Evolutionary conservation across 164 flowering plant species (phyloP).

Genomic region (Dillenia suffruticosa): DNA sequence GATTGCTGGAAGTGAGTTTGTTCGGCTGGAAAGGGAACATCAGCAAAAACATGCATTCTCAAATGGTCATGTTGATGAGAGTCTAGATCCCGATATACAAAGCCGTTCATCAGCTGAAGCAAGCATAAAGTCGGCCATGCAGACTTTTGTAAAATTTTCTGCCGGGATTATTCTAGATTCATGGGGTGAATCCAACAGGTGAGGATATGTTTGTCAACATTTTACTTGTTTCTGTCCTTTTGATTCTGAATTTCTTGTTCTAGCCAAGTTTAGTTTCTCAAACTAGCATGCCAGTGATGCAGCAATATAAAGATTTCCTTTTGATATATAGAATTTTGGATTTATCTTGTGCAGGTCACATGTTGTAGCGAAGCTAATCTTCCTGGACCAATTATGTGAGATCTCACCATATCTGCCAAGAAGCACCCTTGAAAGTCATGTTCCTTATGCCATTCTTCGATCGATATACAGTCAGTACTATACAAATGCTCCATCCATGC

Average conservation of each 20-base stretch:
- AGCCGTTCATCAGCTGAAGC: conserved; percentile 54
- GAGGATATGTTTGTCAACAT: neutral
- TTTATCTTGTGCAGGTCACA: conserved; percentile 52
- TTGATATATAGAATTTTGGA: neutral
- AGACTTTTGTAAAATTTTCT: conserved; percentile 67
- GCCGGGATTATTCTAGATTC: conserved; percentile 74
- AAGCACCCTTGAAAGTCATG: conserved; percentile 71
- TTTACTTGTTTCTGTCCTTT: too few relatives aligned
- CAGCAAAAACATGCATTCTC: conserved; percentile 46
- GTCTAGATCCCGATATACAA: conserved; percentile 48
- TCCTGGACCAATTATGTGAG: conserved; percentile 90
- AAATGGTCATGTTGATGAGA: conserved; percentile 52
- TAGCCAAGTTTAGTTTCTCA: too few relatives aligned
- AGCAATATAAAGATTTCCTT: neutral
- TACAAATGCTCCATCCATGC: conserved; percentile 52
- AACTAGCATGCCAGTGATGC: too few relatives aligned
- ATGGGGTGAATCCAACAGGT: conserved; percentile 86
- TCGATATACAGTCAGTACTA: conserved; percentile 92
- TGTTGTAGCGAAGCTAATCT: conserved; percentile 81
- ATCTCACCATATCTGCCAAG: conserved; percentile 81
- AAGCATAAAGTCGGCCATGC: conserved; percentile 74
- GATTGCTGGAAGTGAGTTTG: conserved; percentile 83
- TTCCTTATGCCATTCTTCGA: conserved; percentile 84
- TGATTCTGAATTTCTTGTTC: too few relatives aligned
- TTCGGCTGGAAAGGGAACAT: conserved; percentile 76